A percentile compares a stretch with the other conserved stretches of the same genome.
Conservation (phyloP, 805 yeast species). For the Candida ortonii region DNA sequence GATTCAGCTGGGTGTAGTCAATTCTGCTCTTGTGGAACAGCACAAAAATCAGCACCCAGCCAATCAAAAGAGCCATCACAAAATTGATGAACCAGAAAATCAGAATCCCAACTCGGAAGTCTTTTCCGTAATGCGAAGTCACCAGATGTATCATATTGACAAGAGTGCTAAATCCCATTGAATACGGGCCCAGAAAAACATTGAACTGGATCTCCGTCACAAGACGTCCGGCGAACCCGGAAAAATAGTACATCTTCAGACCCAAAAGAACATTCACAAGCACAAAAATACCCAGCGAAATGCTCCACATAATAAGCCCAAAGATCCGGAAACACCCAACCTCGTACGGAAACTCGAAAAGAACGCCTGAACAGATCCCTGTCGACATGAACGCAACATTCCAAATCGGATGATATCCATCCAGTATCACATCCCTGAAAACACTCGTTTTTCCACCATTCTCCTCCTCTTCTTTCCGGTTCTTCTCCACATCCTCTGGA, state of each 20-base stretch:
- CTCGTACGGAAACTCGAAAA: slow-evolving; percentile 54
- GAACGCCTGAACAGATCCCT: slow-evolving; percentile 61
- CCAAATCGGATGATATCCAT: slow-evolving; percentile 50
- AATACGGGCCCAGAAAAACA: slow-evolving; percentile 69
- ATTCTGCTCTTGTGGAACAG: slow-evolving; percentile 39
- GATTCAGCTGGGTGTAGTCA: slow-evolving; percentile 39
- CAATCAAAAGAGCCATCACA: slow-evolving; percentile 49
- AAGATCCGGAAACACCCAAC: slow-evolving; percentile 21
- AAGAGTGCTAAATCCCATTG: slow-evolving; percentile 77
- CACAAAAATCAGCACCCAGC: slow-evolving; percentile 56
- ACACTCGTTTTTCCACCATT: slow-evolving; percentile 1
- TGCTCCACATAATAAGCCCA: slow-evolving; percentile 42
- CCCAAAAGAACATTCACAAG: slow-evolving; percentile 39
- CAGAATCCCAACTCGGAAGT: slow-evolving; percentile 39
- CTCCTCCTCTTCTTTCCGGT: background rate
- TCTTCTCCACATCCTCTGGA: too few relatives aligned
- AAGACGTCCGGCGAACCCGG: slow-evolving; percentile 23
- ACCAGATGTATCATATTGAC: slow-evolving; percentile 51
- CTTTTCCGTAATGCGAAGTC: slow-evolving; percentile 32
- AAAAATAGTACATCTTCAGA: slow-evolving; percentile 32
- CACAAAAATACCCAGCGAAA: slow-evolving; percentile 48
- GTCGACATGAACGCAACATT: slow-evolving; percentile 77
- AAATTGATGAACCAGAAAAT: slow-evolving; percentile 70
- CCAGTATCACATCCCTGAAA: slow-evolving; percentile 17
- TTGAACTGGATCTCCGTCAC: slow-evolving; percentile 44